Conservation (phyloP, 371 early-diverging fungal species). For the Enteropsectra breve region DNA sequence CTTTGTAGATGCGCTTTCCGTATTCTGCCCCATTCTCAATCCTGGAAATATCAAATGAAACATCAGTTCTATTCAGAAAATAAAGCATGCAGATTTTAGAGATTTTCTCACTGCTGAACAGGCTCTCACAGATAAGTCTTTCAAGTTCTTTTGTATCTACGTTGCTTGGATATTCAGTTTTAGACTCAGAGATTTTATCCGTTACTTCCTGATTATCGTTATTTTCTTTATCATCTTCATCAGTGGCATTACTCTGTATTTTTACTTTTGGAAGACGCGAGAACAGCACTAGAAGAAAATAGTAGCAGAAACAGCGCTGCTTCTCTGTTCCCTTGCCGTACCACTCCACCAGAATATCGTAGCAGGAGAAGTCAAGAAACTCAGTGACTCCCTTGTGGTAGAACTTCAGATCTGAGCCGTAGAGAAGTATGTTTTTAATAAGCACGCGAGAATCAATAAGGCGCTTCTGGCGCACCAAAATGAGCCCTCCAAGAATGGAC, state of each 20-base stretch:
- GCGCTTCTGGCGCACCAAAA: conserved; percentile 10
- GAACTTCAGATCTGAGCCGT: neutral
- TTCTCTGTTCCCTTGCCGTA: conserved; percentile 40
- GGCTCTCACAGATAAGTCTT: conserved; percentile 21
- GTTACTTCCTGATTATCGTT: neutral
- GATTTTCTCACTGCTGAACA: conserved; percentile 28
- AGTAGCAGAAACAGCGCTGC: conserved; percentile 44
- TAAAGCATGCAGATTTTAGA: conserved; percentile 30
- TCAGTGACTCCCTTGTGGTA: neutral
- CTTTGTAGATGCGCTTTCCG: conserved; percentile 35
- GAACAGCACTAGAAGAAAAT: conserved; percentile 33
- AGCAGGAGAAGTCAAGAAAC: conserved; percentile 14
- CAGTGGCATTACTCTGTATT: neutral
- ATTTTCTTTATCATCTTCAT: neutral
- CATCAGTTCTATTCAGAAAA: conserved; percentile 33
- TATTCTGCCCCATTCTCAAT: conserved; percentile 21
- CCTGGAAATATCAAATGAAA: conserved; percentile 18
- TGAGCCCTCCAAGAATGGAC: neutral
- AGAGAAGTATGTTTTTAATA: neutral
- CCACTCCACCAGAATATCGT: conserved; percentile 21
- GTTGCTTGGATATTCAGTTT: neutral
- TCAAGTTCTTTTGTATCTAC: conserved; percentile 12
- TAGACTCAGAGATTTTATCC: neutral
- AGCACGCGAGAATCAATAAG: conserved; percentile 1
- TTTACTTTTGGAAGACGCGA: neutral